Conservation (phyloP, 306 rosid genomes). For the Betula pendula region DNA sequence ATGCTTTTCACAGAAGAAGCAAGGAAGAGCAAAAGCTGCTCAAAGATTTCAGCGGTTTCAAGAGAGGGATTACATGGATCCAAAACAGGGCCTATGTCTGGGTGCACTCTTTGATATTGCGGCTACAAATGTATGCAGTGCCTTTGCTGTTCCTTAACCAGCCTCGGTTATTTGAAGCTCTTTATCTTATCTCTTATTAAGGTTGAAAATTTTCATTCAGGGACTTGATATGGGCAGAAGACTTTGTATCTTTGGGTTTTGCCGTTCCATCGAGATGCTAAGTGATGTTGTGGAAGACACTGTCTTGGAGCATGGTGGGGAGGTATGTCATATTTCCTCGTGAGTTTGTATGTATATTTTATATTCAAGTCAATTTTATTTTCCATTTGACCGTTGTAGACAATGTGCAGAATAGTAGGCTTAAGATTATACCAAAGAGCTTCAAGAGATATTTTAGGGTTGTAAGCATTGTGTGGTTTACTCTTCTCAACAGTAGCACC, state of each 20-base stretch:
- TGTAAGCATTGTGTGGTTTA: neutral
- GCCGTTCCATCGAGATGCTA: constrained; percentile 97
- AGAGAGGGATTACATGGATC: constrained; percentile 92
- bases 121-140: constrained; percentile 77
- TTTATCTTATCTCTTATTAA: constrained; percentile 21
- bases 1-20: constrained; percentile 68
- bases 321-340: constrained; percentile 47
- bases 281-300: constrained; percentile 96
- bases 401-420: neutral
- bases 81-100: constrained; percentile 79
- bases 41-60: constrained; percentile 68
- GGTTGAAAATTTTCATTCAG: constrained; percentile 39
- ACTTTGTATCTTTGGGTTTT: constrained; percentile 88
- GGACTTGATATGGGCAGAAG: constrained; percentile 94
- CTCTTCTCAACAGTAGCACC: neutral
- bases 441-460: neutral
- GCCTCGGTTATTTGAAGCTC: constrained; percentile 1
- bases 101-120: constrained; percentile 97
- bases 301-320: constrained; percentile 93
- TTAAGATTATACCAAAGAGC: constrained; percentile 2
- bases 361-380: neutral
- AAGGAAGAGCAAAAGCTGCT: constrained; percentile 54
- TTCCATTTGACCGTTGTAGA: neutral
- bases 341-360: neutral
- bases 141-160: constrained; percentile 7